Evolutionary conservation across 352 stramenopile genomes (phyloP).

Genomic region (Pythium sukuiense): DNA sequence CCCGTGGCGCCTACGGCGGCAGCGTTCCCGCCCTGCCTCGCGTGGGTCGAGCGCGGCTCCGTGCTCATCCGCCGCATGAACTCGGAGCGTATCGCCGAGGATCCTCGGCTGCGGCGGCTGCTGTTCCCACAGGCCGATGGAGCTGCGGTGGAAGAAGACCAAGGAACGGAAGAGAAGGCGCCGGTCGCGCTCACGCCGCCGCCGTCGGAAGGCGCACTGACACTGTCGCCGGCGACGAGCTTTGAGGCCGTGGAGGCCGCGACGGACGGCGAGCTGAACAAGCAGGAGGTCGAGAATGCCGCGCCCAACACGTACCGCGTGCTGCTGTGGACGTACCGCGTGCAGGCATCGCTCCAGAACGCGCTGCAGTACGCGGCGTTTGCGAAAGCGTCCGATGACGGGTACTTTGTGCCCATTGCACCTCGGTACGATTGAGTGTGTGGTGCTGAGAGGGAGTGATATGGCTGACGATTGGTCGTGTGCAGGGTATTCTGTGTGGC

Average conservation of each 20-base stretch:
- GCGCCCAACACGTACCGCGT: slow-evolving; percentile 70
- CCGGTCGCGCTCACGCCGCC: not conserved
- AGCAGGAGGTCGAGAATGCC: slow-evolving; percentile 77
- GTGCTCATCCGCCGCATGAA: slow-evolving; percentile 88
- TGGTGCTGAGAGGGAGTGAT: not conserved
- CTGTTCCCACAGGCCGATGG: slow-evolving; percentile 32
- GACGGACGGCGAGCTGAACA: slow-evolving; percentile 49
- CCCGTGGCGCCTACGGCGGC: not conserved
- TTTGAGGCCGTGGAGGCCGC: slow-evolving; percentile 72
- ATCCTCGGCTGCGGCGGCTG: slow-evolving; percentile 70
- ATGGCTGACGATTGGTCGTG: slow-evolving; percentile 6
- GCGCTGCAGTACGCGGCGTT: slow-evolving; percentile 76
- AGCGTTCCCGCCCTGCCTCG: slow-evolving; percentile 47
- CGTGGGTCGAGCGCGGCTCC: slow-evolving; percentile 82
- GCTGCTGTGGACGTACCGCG: slow-evolving; percentile 76
- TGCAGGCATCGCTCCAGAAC: slow-evolving; percentile 74
- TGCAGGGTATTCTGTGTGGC: slow-evolving; percentile 77
- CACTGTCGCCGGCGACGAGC: slow-evolving; percentile 45
- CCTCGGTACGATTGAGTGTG: slow-evolving; percentile 40
- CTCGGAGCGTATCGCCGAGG: slow-evolving; percentile 83
- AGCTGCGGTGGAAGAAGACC: slow-evolving; percentile 17
- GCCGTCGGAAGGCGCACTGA: not conserved
- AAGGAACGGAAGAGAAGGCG: slow-evolving; percentile 31
- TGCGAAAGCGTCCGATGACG: slow-evolving; percentile 78
- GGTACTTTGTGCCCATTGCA: slow-evolving; percentile 79